phyloP scores from a whole-genome alignment of 306 rosid genomes.

The Acacia crassicarpa region DNA sequence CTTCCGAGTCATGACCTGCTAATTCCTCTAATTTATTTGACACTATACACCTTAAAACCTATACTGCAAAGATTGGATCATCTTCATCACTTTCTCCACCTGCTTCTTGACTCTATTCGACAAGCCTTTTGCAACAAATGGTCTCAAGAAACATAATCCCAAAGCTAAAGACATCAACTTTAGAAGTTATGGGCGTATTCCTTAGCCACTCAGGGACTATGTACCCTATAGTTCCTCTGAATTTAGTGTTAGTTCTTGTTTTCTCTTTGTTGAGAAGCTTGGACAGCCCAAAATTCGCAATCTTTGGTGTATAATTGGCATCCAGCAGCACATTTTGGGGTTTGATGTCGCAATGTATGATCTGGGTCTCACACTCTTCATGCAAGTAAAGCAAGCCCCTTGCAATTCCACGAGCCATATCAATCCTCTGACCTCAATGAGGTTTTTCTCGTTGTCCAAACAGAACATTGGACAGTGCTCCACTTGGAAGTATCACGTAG shows the following conservation, averaged over 20 bases:
- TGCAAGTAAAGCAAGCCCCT: slow-evolving; percentile 42
- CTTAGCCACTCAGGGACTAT: slow-evolving; percentile 43
- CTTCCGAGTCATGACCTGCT: slow-evolving; percentile 32
- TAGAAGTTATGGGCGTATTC: slow-evolving; percentile 35
- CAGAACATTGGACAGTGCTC: slow-evolving; percentile 27
- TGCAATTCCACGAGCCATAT: slow-evolving; percentile 37
- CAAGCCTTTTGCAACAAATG: slow-evolving; percentile 35
- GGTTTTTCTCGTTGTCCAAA: slow-evolving; percentile 33
- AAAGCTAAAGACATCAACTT: slow-evolving; percentile 40
- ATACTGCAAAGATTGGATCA: slow-evolving; percentile 25
- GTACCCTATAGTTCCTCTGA: slow-evolving; percentile 42
- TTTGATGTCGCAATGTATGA: slow-evolving; percentile 49
- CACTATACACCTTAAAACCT: slow-evolving; percentile 30
- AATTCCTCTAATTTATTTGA: slow-evolving; percentile 24
- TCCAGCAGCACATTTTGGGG: slow-evolving; percentile 45
- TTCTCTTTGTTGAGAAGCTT: slow-evolving; percentile 38
- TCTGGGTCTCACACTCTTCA: slow-evolving; percentile 37
- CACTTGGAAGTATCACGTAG: slow-evolving; percentile 42
- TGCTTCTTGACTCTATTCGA: slow-evolving; percentile 12
- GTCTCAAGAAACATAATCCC: slow-evolving; percentile 37
- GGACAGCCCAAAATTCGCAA: slow-evolving; percentile 43
- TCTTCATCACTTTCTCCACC: slow-evolving; percentile 25
- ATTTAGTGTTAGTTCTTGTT: slow-evolving; percentile 37
- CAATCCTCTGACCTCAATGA: slow-evolving; percentile 37
- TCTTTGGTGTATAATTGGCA: slow-evolving; percentile 33